Evolutionary conservation across 75 land plant genomes (phyloP).

Genomic region (Picea glauca): DNA sequence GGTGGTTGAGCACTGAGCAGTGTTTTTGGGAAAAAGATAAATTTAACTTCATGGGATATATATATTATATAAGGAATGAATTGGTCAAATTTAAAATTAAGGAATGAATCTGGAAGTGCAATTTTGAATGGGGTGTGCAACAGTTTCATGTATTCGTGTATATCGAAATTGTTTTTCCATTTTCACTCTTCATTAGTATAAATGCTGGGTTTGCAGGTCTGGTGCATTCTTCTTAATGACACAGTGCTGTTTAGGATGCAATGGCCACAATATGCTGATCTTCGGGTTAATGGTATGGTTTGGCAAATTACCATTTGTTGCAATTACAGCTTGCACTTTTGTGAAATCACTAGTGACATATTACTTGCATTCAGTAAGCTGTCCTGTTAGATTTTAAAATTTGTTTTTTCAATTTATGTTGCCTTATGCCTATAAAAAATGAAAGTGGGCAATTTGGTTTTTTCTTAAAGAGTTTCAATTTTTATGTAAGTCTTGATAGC

Average conservation of each 20-base stretch:
- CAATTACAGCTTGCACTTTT: not conserved
- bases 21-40: no score
- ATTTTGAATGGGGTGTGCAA: not conserved
- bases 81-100: no score
- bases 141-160: not conserved
- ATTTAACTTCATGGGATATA: no score
- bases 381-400: not conserved
- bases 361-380: not conserved
- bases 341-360: not conserved
- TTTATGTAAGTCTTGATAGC: not conserved
- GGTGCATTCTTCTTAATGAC: constrained; percentile 97
- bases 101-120: no score
- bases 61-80: no score
- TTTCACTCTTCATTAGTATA: not conserved
- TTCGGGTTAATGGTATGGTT: constrained; percentile 85
- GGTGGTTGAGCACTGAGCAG: not conserved
- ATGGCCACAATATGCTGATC: constrained; percentile 90
- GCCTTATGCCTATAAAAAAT: not conserved
- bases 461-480: not conserved
- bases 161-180: no score
- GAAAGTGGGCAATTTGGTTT: not conserved
- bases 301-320: not conserved
- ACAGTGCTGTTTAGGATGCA: constrained; percentile 96
- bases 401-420: not conserved
- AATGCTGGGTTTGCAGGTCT: constrained; percentile 51